Conservation (phyloP, 306 rosid species). For the Crataegus laevigata region DNA sequence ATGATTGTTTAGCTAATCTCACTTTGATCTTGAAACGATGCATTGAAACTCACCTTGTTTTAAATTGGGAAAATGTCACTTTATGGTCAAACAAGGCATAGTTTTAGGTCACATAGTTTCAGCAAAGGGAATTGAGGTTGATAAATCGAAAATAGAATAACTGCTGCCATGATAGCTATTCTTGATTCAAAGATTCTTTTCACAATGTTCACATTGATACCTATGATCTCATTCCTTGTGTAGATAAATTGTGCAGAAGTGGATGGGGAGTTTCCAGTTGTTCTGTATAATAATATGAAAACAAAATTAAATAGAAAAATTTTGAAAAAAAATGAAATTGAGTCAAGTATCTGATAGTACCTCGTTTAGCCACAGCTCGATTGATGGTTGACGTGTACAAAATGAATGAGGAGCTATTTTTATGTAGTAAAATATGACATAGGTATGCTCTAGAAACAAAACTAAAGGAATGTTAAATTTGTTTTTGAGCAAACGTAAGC, state of each 20-base stretch:
- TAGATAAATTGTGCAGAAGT: background rate
- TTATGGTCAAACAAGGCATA: too few relatives aligned
- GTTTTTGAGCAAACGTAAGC: background rate
- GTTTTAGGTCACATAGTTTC: too few relatives aligned
- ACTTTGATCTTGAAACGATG: too few relatives aligned
- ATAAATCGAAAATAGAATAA: background rate
- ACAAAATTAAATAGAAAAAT: too few relatives aligned
- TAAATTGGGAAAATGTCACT: too few relatives aligned
- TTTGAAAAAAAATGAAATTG: too few relatives aligned
- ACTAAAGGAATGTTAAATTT: background rate
- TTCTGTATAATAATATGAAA: background rate
- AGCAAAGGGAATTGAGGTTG: too few relatives aligned
- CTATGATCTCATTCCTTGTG: background rate
- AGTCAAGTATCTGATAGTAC: background rate
- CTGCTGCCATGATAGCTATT: background rate
- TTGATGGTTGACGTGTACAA: background rate
- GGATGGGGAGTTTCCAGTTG: background rate
- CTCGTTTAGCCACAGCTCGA: background rate
- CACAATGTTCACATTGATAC: background rate
- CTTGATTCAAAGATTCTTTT: background rate
- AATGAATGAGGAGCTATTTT: background rate
- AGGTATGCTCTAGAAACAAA: background rate
- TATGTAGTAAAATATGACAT: background rate
- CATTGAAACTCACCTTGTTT: too few relatives aligned
- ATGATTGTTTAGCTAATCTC: too few relatives aligned